These are phyloP conservation scores for Symbiodinium natans DNA, from an alignment of 73 alveolate genomes.

Conservation along the genomic window DNA sequence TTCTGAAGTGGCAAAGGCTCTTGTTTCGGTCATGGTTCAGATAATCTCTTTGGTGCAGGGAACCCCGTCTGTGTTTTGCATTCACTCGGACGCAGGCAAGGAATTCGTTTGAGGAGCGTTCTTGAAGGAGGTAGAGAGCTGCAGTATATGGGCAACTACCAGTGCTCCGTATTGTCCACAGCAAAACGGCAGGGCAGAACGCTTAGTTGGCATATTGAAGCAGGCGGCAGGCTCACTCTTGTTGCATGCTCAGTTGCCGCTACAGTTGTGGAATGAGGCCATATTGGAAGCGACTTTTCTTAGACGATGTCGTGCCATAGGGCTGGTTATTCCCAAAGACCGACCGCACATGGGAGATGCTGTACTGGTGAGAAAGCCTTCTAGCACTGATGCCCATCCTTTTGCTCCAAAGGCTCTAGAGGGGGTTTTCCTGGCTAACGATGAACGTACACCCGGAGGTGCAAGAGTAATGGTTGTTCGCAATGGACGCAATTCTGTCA, in stretches of 20 bases:
- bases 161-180: neutral
- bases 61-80: neutral
- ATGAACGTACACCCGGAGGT: neutral
- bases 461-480: neutral
- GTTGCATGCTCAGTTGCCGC: neutral
- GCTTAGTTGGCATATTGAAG: neutral
- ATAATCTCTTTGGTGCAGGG: neutral
- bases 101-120: neutral
- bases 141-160: neutral
- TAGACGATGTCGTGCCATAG: neutral
- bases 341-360: neutral
- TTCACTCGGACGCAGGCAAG: neutral
- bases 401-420: neutral
- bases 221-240: too few species aligned
- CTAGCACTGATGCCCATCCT: neutral
- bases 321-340: neutral
- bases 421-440: neutral
- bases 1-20: neutral
- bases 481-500: neutral
- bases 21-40: neutral
- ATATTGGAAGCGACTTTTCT: neutral
- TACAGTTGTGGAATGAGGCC: neutral
- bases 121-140: neutral
- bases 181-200: neutral
- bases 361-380: neutral